These are phyloP conservation scores for Volvox africanus DNA, from an alignment of 139 green algal species.

Conservation along the genomic window DNA sequence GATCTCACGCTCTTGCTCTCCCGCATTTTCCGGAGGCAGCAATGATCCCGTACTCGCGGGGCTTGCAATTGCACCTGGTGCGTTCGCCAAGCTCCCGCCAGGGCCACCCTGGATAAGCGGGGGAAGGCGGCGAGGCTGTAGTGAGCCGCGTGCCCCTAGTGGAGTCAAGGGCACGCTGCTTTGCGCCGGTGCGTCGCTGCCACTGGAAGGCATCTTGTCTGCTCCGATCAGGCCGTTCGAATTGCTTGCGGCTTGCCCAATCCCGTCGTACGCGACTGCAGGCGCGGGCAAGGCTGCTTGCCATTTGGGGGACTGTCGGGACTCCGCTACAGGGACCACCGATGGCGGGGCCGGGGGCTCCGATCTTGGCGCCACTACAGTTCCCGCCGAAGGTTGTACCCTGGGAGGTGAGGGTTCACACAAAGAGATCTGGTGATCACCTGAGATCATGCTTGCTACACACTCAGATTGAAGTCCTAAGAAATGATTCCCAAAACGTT, in stretches of 20 bases:
- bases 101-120: background rate
- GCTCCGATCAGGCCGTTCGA: background rate
- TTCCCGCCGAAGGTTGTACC: too few species aligned
- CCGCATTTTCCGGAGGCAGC: background rate
- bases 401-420: too few species aligned
- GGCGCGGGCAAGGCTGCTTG: background rate
- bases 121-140: background rate
- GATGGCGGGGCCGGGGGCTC: background rate
- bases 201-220: slow-evolving; percentile 37
- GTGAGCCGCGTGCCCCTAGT: background rate
- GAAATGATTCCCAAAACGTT: too few species aligned
- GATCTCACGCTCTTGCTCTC: background rate
- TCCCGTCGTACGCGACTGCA: background rate
- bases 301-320: background rate
- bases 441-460: too few species aligned
- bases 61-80: slow-evolving; percentile 33
- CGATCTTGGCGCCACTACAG: background rate
- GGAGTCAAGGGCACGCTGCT: slow-evolving; percentile 31
- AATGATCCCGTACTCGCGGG: background rate
- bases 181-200: slow-evolving; percentile 39
- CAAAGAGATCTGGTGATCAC: too few species aligned
- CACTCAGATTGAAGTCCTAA: too few species aligned
- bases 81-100: background rate
- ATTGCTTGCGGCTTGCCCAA: background rate
- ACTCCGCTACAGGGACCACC: slow-evolving; percentile 6